phyloP scores from a whole-genome alignment of 306 rosid species.

The Fragaria iinumae region DNA sequence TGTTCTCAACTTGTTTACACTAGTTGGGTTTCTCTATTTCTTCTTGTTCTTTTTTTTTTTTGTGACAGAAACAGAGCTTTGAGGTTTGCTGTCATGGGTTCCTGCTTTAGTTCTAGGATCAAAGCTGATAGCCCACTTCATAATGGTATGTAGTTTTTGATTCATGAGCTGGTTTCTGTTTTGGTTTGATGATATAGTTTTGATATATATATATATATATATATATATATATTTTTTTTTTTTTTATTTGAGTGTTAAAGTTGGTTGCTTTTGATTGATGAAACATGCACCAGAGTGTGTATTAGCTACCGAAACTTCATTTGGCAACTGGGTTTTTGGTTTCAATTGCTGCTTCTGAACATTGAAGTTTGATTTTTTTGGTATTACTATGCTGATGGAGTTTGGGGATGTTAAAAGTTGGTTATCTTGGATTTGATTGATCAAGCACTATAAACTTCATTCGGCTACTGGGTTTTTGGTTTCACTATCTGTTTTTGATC shows the following conservation, averaged over 20 bases:
- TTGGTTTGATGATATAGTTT: not conserved
- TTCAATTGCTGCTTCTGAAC: not conserved
- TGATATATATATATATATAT: not conserved
- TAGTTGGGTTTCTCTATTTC: constrained; percentile 13
- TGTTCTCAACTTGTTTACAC: constrained; percentile 28
- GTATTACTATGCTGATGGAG: not conserved
- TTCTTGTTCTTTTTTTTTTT: not conserved
- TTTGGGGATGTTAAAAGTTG: not conserved
- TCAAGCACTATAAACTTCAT: constrained; percentile 6
- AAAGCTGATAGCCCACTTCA: constrained; percentile 92
- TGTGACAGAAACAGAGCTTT: constrained; percentile 10
- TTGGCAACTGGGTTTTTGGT: constrained; percentile 5
- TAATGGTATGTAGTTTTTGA: constrained; percentile 47
- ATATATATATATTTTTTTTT: too few species aligned
- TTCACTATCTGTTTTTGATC: not conserved
- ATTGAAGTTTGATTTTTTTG: constrained; percentile 3
- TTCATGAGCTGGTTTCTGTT: constrained; percentile 8
- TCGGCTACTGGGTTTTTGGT: constrained; percentile 1
- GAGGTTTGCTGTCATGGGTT: constrained; percentile 62
- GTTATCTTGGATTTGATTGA: constrained; percentile 11
- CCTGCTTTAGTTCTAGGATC: constrained; percentile 73
- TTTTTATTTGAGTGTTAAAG: not conserved
- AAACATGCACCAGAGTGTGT: not conserved
- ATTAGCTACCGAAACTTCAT: constrained; percentile 7
- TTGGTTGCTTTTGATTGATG: constrained; percentile 21